Percentiles rank a stretch among this genome's conserved stretches.
phyloP scores from a whole-genome alignment of 176 grass and related monocot genomes.

The Pontederia crassipes region DNA sequence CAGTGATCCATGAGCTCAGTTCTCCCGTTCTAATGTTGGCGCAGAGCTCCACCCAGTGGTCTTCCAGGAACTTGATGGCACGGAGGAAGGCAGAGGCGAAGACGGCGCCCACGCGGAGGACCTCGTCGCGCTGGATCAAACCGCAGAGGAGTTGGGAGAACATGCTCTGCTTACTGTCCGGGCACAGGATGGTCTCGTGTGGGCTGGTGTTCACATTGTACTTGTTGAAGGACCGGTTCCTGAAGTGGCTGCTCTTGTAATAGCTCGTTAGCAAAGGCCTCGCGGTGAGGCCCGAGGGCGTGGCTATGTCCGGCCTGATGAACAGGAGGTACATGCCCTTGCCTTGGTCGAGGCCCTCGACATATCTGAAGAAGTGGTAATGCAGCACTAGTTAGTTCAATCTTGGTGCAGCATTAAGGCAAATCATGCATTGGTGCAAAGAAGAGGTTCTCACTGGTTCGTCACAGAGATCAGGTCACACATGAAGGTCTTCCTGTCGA shows the following conservation, averaged over 20 bases:
- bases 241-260: conserved; percentile 67
- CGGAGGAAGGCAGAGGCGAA: conserved; percentile 83
- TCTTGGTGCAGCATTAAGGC: not conserved
- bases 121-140: conserved; percentile 42
- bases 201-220: conserved; percentile 61
- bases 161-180: conserved; percentile 64
- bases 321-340: conserved; percentile 65
- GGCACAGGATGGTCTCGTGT: conserved; percentile 42
- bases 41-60: conserved; percentile 45
- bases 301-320: conserved; percentile 56
- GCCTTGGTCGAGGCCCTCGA: conserved; percentile 49
- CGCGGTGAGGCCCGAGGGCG: conserved; percentile 35
- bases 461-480: conserved; percentile 64
- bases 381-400: not conserved
- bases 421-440: not conserved
- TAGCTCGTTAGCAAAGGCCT: conserved; percentile 73
- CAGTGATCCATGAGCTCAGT: conserved; percentile 17
- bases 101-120: conserved; percentile 66
- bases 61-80: conserved; percentile 55
- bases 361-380: conserved; percentile 42
- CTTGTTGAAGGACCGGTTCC: conserved; percentile 26
- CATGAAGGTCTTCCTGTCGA: conserved; percentile 70
- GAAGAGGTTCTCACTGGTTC: conserved; percentile 34
- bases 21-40: conserved; percentile 33
- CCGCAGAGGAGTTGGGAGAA: conserved; percentile 67